Conservation (phyloP, 2,329 filamentous ascomycete species). For the Fusarium sp. region DNA sequence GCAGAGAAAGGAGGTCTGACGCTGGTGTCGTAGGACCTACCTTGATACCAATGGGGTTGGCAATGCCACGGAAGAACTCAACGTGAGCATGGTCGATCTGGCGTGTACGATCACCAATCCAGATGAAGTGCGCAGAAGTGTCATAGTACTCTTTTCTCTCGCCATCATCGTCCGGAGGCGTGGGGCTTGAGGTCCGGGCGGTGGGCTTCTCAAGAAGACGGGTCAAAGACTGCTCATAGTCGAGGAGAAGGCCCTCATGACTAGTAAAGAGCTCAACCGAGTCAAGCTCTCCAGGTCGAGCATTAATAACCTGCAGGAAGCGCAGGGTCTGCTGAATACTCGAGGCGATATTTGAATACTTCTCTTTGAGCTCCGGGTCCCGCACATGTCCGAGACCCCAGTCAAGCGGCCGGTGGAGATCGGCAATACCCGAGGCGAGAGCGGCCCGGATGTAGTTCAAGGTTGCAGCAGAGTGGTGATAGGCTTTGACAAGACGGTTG, state of each 20-base stretch:
- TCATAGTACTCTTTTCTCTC: conserved; percentile 81
- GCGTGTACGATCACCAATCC: conserved; percentile 96
- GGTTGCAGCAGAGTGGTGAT: conserved; percentile 95
- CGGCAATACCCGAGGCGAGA: conserved; percentile 88
- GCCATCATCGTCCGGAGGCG: conserved; percentile 56
- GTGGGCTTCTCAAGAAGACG: conserved; percentile 77
- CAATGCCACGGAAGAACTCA: conserved; percentile 96
- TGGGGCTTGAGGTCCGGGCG: conserved; percentile 54
- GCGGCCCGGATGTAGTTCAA: conserved; percentile 92
- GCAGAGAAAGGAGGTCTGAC: conserved; percentile 80
- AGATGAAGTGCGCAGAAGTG: conserved; percentile 96
- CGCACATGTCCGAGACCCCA: conserved; percentile 95
- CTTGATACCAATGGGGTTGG: conserved; percentile 97
- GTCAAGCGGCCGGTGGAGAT: conserved; percentile 92
- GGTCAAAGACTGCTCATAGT: conserved; percentile 93
- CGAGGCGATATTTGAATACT: conserved; percentile 86
- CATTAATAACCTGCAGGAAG: conserved; percentile 95
- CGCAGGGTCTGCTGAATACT: conserved; percentile 91
- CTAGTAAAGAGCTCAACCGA: conserved; percentile 96
- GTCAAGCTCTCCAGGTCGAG: conserved; percentile 84
- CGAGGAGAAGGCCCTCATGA: conserved; percentile 92
- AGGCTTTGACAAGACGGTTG: conserved; percentile 85
- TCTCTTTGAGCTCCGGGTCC: conserved; percentile 83
- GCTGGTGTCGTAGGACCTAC: conserved; percentile 88
- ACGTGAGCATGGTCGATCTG: conserved; percentile 95